A percentile compares a stretch with the other conserved stretches of the same genome.
phyloP scores from a whole-genome alignment of 106 monocot genomes.

The Dioscorea alata region DNA sequence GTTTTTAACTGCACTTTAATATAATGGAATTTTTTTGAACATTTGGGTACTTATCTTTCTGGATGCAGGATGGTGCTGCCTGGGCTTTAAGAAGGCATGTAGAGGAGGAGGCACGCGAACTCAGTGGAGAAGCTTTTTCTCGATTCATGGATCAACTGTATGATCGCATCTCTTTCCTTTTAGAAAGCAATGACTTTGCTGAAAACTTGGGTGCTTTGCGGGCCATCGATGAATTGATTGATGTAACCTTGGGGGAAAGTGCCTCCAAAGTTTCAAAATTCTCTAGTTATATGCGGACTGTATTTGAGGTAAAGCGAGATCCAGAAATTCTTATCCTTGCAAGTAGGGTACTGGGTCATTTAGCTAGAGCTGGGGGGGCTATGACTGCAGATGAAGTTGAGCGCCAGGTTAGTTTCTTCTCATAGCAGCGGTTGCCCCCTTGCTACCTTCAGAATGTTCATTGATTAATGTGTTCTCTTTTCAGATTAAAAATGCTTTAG shows the following conservation, averaged over 20 bases:
- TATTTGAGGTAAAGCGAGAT: conserved; percentile 89
- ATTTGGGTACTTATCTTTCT: neutral
- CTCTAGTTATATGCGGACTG: conserved; percentile 66
- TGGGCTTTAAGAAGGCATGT: conserved; percentile 56
- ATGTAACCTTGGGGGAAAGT: conserved; percentile 71
- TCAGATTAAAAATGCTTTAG: conserved; percentile 90
- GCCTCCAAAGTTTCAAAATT: conserved; percentile 91
- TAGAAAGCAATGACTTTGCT: conserved; percentile 71
- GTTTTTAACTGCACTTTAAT: neutral
- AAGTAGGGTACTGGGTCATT: conserved; percentile 80
- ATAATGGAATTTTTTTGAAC: too few species aligned
- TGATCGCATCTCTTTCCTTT: conserved; percentile 60
- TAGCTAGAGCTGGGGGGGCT: conserved; percentile 93
- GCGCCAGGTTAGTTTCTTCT: conserved; percentile 35
- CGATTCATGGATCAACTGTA: conserved; percentile 97
- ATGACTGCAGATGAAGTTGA: conserved; percentile 98
- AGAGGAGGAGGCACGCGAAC: conserved; percentile 82
- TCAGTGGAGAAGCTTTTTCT: conserved; percentile 74
- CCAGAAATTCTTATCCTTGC: conserved; percentile 78
- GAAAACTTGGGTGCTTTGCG: conserved; percentile 84
- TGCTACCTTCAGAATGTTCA: too few species aligned
- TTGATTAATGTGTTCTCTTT: neutral
- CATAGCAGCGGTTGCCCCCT: too few species aligned
- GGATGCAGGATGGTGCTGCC: conserved; percentile 44
- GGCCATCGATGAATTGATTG: conserved; percentile 91